Evolutionary conservation across 441 rosid species (phyloP), one percentile per base, ranked within the genome.

Genomic region (Bocquillonia castaneifolia): DNA sequence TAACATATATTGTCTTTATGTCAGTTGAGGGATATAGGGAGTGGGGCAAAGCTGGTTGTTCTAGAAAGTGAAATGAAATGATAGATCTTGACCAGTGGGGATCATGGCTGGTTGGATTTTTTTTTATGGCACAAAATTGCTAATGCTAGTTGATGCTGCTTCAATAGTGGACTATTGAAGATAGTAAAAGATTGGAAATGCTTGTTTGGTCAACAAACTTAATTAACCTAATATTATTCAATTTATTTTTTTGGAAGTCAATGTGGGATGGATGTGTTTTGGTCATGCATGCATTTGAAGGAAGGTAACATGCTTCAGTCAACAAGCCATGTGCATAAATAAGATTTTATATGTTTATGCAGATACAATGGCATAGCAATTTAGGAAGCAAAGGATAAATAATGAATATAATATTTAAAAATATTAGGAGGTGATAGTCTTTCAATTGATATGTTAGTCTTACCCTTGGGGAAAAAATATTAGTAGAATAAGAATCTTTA

Each of bases 261-360:
- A 87, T 67, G 71, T 67, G 73, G 78, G 76, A n/a, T n/a, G n/a
- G 73, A 64, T 75, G 71, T 78, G 68, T 75, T 73, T 60, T 74
- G 79, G 82, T 78, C 79, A 75, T 86, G 82, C 78, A 66, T 81
- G 84, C 80, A 81, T 84, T 82, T 72, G 70, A 76, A 76, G 77
- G 85, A 81, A 77, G 78, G 92, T 83, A 85, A 85, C 90, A 84
- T 89, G 93, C 76, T 84, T 66, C 80, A 71, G 89, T 84, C 91
- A 84, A 83, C 84, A 81, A 40, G 65, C 82, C 96, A 90, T 88
- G 98, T 90, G 95, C 84, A 15, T 59, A 20, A 13, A 66, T 45
- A 50, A 57, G 54, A 50, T 57, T 57, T 40, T 63, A 60, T 68
- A 69, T 34, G 5, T 36, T 15, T 60, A 31, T 61, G 58, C 42